Conservation (phyloP, 768 basidiomycete genomes). For the Neoboletus subvelutipes region DNA sequence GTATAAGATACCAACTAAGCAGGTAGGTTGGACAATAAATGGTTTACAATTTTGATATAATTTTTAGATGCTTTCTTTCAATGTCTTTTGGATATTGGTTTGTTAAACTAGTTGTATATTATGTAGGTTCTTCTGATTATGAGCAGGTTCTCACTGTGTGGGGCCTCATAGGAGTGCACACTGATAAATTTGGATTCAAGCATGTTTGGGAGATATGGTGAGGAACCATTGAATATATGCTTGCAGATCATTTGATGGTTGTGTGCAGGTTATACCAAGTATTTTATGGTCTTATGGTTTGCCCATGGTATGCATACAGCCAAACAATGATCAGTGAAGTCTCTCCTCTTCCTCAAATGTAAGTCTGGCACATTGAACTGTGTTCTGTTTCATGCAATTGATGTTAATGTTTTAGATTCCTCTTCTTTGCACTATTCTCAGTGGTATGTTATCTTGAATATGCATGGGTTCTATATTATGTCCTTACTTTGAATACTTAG, state of each 20-base stretch:
- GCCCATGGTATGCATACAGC: conserved; percentile 81
- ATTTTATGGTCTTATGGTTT: conserved; percentile 70
- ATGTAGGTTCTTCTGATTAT: background rate
- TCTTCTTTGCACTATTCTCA: conserved; percentile 74
- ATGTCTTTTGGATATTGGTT: conserved; percentile 70
- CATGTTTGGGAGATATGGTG: conserved; percentile 82
- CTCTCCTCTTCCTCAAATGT: conserved; percentile 71
- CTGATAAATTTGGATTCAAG: conserved; percentile 75
- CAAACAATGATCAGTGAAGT: conserved; percentile 85
- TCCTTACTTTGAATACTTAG: conserved; percentile 28
- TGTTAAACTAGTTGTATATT: conserved; percentile 12
- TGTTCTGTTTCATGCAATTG: background rate
- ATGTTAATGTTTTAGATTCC: conserved; percentile 43
- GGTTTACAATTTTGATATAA: background rate
- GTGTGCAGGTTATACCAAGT: conserved; percentile 60
- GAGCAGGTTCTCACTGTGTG: conserved; percentile 61
- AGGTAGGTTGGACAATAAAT: conserved; percentile 25
- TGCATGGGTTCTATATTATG: background rate
- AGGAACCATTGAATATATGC: background rate
- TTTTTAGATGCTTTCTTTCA: conserved; percentile 66
- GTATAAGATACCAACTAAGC: conserved; percentile 62
- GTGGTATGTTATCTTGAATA: conserved; percentile 42
- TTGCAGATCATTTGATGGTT: background rate
- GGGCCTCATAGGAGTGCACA: conserved; percentile 78
- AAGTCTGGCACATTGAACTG: conserved; percentile 11